Conservation (phyloP, 2,329 filamentous ascomycete species). For the Penicillium vulpinum region DNA sequence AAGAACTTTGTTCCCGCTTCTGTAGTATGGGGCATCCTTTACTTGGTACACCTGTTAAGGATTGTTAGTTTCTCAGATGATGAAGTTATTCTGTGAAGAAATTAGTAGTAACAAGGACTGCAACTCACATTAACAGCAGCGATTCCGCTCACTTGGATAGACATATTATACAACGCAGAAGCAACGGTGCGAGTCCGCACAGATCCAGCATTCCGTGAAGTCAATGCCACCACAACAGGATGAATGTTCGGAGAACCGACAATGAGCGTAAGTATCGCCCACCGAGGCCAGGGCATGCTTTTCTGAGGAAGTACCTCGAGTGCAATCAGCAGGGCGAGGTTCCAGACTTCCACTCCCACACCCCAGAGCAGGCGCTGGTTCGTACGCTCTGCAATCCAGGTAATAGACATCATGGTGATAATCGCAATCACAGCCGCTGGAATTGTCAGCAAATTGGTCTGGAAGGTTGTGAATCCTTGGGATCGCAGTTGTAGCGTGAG, state of each 20-base stretch:
- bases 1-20: neutral
- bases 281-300: conserved; percentile 53
- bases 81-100: neutral
- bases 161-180: conserved; percentile 44
- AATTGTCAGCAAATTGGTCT: conserved; percentile 54
- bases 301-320: conserved; percentile 48
- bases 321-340: conserved; percentile 43
- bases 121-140: neutral
- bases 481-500: conserved; percentile 43
- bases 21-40: conserved; percentile 1
- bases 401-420: conserved; percentile 53
- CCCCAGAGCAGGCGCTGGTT: conserved; percentile 55
- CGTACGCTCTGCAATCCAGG: conserved; percentile 53
- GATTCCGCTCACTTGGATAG: conserved; percentile 37
- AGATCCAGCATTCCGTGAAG: conserved; percentile 36
- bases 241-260: conserved; percentile 57
- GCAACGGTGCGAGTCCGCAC: conserved; percentile 40
- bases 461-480: conserved; percentile 53
- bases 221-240: conserved; percentile 46
- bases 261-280: conserved; percentile 52
- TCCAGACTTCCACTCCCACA: conserved; percentile 42
- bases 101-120: neutral
- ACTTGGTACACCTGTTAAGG: neutral
- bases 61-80: neutral
- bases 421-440: conserved; percentile 56